Evolutionary conservation across 768 basidiomycete species (phyloP), one percentile per base, ranked within the genome.

Genomic region (Rhodotorula diobovata): DNA sequence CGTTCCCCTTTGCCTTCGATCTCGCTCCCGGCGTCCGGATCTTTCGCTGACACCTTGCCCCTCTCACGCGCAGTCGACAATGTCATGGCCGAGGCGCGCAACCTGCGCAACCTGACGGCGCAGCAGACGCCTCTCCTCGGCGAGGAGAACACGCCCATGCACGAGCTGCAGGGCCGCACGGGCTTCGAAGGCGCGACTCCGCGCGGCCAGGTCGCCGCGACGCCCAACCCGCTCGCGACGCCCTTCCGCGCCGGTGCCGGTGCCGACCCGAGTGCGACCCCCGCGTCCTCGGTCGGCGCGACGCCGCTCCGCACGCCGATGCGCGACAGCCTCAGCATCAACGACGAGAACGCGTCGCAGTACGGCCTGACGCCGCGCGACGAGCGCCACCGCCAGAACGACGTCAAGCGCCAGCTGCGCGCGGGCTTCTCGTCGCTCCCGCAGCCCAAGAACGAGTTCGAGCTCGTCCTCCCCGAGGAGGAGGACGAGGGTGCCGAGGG

Each of bases 151-250:
- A 98, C 96, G 0, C 96, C 94, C 21, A 80, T 98, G 59, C 95
- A 94, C 78, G 74, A 76, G 58, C 84, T 84, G 4, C 83, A 87
- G 32, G 86, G 84, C n/a, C 89, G 87, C 23, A 92, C 93, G 14
- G 96, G 96, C 4, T 99, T 92, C 79, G 93, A 93, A 79, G 85
- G 93, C 56, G 95, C 93, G 0, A 97, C 95, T 9, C 96, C 96
- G n/a, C 88, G 86, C 32, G 92, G 92, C 76, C 87, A 88, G 75
- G 88, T 90, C 39, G 86, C 91, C 0, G 93, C 94, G 73, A 99
- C 96, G 0, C 96, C 96, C 8, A 99, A 98, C 82, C 96, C 95
- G 10, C 87, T 98, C 18, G 90, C 90, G 25, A 96, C 95, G 0
- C 94, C 93, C 12, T 77, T 87, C 74, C 87, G 85, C 43, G 85